phyloP scores from a whole-genome alignment of 2,329 filamentous ascomycete species.

The Biscogniauxia mediterranea region DNA sequence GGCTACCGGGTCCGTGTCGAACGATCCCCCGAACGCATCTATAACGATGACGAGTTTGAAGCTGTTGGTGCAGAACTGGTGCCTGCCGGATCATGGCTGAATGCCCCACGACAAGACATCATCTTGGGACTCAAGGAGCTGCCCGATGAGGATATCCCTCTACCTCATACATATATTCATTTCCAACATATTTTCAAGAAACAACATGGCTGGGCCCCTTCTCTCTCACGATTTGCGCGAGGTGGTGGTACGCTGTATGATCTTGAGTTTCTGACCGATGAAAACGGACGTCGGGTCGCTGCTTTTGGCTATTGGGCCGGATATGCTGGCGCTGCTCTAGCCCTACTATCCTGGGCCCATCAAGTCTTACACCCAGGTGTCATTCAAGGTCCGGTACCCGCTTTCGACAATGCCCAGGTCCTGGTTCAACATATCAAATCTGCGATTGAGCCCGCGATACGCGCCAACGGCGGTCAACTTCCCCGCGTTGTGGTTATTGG shows the following conservation, averaged over 20 bases:
- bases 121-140: conserved; percentile 13
- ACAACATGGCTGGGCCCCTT: background rate
- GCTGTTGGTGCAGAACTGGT: conserved; percentile 5
- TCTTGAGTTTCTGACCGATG: conserved; percentile 8
- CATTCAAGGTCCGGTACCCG: conserved; percentile 4
- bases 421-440: conserved; percentile 1
- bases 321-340: conserved; percentile 7
- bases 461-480: conserved; percentile 5
- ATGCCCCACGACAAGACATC: conserved; percentile 4
- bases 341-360: conserved; percentile 7
- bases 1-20: conserved; percentile 7
- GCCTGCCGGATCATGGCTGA: conserved; percentile 5
- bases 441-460: background rate
- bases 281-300: conserved; percentile 2
- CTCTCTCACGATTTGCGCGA: conserved; percentile 3
- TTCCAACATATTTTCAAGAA: background rate
- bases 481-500: conserved; percentile 9
- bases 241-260: conserved; percentile 7
- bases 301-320: conserved; percentile 11
- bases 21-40: conserved; percentile 2
- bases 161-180: background rate
- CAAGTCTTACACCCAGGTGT: conserved; percentile 7
- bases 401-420: conserved; percentile 1
- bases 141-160: background rate
- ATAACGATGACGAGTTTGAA: conserved; percentile 5